A percentile compares a stretch with the other conserved stretches of the same genome.
Conservation (phyloP, 139 green algal species). For the Tetraselmis striata region DNA sequence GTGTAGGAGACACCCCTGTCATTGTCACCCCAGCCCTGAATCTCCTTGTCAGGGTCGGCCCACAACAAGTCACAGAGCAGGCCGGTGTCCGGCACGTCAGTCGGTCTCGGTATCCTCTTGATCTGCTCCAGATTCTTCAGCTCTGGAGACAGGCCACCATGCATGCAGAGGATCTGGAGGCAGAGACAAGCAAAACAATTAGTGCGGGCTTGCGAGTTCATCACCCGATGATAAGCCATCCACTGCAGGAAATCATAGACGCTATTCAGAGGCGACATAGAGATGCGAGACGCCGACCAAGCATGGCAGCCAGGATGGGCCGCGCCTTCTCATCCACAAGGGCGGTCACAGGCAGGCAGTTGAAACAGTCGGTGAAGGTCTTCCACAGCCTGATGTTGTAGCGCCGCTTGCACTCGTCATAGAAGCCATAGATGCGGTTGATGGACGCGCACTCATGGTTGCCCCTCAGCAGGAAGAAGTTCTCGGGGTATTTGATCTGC, state of each 20-base stretch:
- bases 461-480: slow-evolving; percentile 97
- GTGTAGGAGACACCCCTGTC: slow-evolving; percentile 98
- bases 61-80: slow-evolving; percentile 99
- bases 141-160: slow-evolving; percentile 96
- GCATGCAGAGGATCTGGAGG: slow-evolving; percentile 97
- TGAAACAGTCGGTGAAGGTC: slow-evolving; percentile 99
- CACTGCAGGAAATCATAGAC: not conserved
- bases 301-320: too few species aligned
- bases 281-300: too few species aligned
- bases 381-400: slow-evolving; percentile 99
- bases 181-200: not conserved
- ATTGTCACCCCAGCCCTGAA: slow-evolving; percentile 96
- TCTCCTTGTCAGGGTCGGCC: slow-evolving; percentile 98
- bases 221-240: not conserved
- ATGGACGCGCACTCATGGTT: slow-evolving; percentile 98
- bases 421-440: slow-evolving; percentile 99
- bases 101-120: slow-evolving; percentile 90
- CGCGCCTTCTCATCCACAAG: slow-evolving; percentile 97
- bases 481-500: slow-evolving; percentile 99
- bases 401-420: slow-evolving; percentile 98
- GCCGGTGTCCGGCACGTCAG: slow-evolving; percentile 94
- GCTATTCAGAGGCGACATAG: too few species aligned
- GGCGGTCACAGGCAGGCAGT: slow-evolving; percentile 95
- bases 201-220: not conserved
- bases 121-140: slow-evolving; percentile 97